phyloP scores from a whole-genome alignment of 352 stramenopile genomes.

The Nothophytophthora sp. region DNA sequence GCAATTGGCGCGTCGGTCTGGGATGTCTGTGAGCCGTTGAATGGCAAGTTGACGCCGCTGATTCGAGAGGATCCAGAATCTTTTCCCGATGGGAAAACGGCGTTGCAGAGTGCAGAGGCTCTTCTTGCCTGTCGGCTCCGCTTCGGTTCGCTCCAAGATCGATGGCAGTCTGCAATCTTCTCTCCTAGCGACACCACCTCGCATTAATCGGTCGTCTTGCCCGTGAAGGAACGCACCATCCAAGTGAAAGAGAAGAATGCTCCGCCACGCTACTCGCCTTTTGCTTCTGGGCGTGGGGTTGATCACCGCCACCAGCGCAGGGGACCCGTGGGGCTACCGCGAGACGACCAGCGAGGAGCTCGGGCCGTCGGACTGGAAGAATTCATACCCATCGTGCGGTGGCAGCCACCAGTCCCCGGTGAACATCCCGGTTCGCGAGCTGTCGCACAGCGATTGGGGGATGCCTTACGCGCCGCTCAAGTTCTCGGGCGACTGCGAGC shows the following conservation, averaged over 20 bases:
- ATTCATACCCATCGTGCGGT: slow-evolving; percentile 21
- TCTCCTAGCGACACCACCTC: slow-evolving; percentile 2
- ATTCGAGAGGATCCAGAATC: neutral
- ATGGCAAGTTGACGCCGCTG: neutral
- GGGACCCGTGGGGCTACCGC: slow-evolving; percentile 38
- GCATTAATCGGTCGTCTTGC: slow-evolving; percentile 4
- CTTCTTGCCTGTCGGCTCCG: neutral
- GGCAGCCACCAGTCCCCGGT: slow-evolving; percentile 44
- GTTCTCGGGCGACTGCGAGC: slow-evolving; percentile 38
- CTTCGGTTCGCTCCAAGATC: slow-evolving; percentile 2
- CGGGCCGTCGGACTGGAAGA: neutral
- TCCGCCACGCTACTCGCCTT: slow-evolving; percentile 10
- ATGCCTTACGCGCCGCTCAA: slow-evolving; percentile 35
- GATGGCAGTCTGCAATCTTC: slow-evolving; percentile 4
- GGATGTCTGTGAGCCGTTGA: slow-evolving; percentile 11
- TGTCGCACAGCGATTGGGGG: slow-evolving; percentile 29
- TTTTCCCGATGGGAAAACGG: too few species aligned
- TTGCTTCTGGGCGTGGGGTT: slow-evolving; percentile 26
- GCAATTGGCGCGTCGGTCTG: slow-evolving; percentile 18
- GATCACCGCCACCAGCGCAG: slow-evolving; percentile 17
- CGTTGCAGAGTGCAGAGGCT: neutral
- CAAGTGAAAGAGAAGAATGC: slow-evolving; percentile 11
- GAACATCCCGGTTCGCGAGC: slow-evolving; percentile 14
- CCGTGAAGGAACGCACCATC: neutral
- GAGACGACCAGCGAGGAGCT: neutral